Evolutionary conservation across 306 rosid species (phyloP).

Genomic region (Fagus sylvatica): DNA sequence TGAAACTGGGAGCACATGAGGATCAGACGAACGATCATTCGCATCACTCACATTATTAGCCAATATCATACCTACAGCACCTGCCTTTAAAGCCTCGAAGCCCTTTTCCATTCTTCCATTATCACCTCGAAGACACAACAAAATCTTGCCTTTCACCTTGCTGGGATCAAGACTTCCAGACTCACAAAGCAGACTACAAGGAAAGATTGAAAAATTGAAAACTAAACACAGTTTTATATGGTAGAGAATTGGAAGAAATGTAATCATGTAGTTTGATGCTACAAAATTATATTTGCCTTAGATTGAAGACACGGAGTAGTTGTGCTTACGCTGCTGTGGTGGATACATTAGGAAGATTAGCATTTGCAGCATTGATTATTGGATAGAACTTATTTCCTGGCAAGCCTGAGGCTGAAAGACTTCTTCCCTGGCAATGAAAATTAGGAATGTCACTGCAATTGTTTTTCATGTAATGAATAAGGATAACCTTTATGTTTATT

Average conservation of each 20-base stretch:
- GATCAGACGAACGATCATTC: constrained; percentile 31
- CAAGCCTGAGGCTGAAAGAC: constrained; percentile 46
- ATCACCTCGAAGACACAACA: constrained; percentile 50
- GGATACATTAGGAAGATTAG: neutral
- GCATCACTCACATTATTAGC: constrained; percentile 12
- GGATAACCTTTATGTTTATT: no score
- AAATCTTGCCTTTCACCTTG: constrained; percentile 61
- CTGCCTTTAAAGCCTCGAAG: constrained; percentile 28
- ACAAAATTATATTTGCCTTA: neutral
- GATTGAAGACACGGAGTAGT: neutral
- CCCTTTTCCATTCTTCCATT: constrained; percentile 38
- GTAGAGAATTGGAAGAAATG: neutral
- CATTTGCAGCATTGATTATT: constrained; percentile 39
- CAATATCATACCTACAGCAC: constrained; percentile 72
- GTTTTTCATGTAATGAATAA: neutral
- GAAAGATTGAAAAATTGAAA: neutral
- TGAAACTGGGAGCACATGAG: constrained; percentile 56
- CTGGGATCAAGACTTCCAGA: constrained; percentile 43
- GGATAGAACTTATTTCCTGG: constrained; percentile 48
- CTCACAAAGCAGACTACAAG: constrained; percentile 37
- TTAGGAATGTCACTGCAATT: neutral
- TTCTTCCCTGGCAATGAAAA: constrained; percentile 45
- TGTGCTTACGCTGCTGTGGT: constrained; percentile 37
- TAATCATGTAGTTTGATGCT: neutral
- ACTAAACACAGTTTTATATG: no score